Conservation (phyloP, 345 rosid genomes). For the Boechera retrofracta region DNA sequence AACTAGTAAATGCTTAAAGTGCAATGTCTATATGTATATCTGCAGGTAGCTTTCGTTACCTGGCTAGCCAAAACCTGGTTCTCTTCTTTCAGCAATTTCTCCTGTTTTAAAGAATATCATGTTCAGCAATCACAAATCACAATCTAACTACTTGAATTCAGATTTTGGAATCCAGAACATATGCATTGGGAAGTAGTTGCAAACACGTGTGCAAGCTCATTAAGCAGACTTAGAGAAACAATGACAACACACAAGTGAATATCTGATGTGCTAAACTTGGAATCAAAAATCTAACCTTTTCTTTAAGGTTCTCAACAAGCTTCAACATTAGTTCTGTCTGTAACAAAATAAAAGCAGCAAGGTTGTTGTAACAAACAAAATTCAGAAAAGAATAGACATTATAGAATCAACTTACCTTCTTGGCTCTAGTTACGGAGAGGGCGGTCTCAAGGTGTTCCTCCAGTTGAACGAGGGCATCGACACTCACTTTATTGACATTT, state of each 20-base stretch:
- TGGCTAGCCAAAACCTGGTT: slow-evolving; percentile 38
- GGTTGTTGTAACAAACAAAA: neutral
- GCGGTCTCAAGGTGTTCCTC: slow-evolving; percentile 42
- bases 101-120: slow-evolving; percentile 30
- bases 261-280: neutral
- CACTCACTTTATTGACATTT: slow-evolving; percentile 26
- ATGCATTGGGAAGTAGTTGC: slow-evolving; percentile 10
- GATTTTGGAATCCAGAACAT: slow-evolving; percentile 7
- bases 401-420: slow-evolving; percentile 39
- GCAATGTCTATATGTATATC: neutral
- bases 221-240: slow-evolving; percentile 12
- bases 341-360: slow-evolving; percentile 19
- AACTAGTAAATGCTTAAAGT: neutral
- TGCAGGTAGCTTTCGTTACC: slow-evolving; percentile 26
- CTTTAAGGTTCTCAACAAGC: slow-evolving; percentile 42
- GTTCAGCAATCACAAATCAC: slow-evolving; percentile 26
- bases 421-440: slow-evolving; percentile 44
- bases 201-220: neutral
- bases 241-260: neutral
- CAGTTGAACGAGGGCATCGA: slow-evolving; percentile 36
- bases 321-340: slow-evolving; percentile 45
- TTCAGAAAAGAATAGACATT: neutral
- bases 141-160: neutral
- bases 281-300: slow-evolving; percentile 37
- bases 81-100: slow-evolving; percentile 38